phyloP scores from a whole-genome alignment of 23 red algal species.

The Gracilariopsis chorda region DNA sequence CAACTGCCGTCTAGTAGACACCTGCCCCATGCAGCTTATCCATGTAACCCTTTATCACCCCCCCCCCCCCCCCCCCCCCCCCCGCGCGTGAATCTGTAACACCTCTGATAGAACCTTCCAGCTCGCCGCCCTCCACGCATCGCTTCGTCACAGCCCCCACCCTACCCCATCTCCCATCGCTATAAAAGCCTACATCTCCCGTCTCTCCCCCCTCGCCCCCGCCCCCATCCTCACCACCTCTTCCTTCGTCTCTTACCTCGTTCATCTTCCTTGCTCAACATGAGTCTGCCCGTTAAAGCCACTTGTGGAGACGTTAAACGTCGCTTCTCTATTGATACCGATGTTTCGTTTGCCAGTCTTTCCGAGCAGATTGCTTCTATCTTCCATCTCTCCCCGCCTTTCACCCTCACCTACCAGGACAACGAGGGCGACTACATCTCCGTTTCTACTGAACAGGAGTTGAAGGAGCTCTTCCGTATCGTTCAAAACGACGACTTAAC shows the following conservation, averaged over 20 bases:
- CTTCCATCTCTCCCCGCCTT: background rate
- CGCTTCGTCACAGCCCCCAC: no score
- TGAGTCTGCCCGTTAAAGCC: conserved; percentile 15
- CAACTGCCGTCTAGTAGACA: no score
- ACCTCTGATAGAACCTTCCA: no score
- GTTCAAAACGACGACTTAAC: background rate
- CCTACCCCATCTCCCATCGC: background rate
- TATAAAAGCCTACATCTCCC: background rate
- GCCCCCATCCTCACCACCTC: no score
- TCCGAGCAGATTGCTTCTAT: background rate
- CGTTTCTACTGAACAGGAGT: conserved; percentile 4
- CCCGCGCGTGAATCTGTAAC: no score
- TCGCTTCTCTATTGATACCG: conserved; percentile 12
- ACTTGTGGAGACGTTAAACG: background rate
- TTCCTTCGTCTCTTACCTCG: background rate
- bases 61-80: background rate
- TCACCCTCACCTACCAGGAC: conserved; percentile 27
- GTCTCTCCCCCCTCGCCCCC: background rate
- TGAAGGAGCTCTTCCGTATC: conserved; percentile 13
- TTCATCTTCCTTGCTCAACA: background rate
- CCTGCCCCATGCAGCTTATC: no score
- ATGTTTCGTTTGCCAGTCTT: background rate
- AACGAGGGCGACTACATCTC: conserved; percentile 16
- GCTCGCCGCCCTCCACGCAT: background rate
- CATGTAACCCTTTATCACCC: background rate